Evolutionary conservation across 192 early-diverging fungal genomes (phyloP), one percentile per base, ranked within the genome.

Genomic region (Funneliformis geosporum): DNA sequence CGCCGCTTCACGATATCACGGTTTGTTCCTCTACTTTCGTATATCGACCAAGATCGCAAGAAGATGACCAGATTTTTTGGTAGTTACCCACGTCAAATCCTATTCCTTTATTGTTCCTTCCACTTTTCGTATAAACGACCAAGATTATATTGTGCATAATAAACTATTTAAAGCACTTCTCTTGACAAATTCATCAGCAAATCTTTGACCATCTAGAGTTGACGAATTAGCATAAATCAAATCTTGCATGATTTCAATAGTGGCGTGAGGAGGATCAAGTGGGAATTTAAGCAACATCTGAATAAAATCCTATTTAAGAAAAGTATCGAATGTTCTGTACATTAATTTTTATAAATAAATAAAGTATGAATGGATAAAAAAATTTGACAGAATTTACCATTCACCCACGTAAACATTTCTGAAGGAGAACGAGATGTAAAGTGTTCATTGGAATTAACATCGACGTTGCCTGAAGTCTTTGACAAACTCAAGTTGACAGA

Each of bases 131-230:
- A 33, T 33, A 33, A 33, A 33, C 33, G 33, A 33, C 33, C 33
- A 33, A 33, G 33, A 33, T 33, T 33, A 33, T n/a, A n/a, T 33
- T n/a, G n/a, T n/a, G n/a, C n/a, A n/a, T n/a, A n/a, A n/a, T 38
- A 47, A 62, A 23, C 59, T 80, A 72, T 50, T 55, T 74, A 76
- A 82, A 76, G 81, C 77, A 80, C 94, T 89, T 38, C 91, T 89
- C 76, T 89, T 91, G 65, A 92, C 87, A 83, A 94, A 95, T 80
- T 95, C 94, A 25, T 92, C 88, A 25, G 94, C 91, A 85, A 95
- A 95, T 10, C 89, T 90, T 46, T 91, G 90, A 61, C 93, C 92
- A 74, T 94, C 90, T 79, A 95, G 84, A 10, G 89, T 87, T 28
- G 87, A 80, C 1, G 94, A 94, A 80, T 92, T 88, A n/a, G 91